phyloP scores from a whole-genome alignment of 495 filamentous ascomycete genomes.

The Talaromyces wortmannii region DNA sequence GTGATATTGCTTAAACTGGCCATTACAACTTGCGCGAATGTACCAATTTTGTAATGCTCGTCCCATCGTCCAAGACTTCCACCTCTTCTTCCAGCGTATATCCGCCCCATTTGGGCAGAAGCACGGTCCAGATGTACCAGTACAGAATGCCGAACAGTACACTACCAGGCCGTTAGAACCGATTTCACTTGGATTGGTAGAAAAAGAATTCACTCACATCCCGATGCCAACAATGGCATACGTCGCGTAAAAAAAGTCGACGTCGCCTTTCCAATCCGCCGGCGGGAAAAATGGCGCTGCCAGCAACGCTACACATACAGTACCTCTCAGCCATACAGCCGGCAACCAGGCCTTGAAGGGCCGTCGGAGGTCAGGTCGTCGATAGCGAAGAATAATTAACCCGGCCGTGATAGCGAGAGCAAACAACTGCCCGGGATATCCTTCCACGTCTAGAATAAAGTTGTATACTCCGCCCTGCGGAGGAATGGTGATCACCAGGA shows the following conservation, averaged over 20 bases:
- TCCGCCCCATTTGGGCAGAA: slow-evolving; percentile 50
- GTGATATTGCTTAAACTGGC: too few species aligned
- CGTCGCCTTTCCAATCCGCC: slow-evolving; percentile 42
- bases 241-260: slow-evolving; percentile 60
- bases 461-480: slow-evolving; percentile 61
- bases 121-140: slow-evolving; percentile 64
- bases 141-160: slow-evolving; percentile 56
- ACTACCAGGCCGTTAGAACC: slow-evolving; percentile 22
- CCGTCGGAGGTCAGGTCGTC: slow-evolving; percentile 52
- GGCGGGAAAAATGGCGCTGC: slow-evolving; percentile 34
- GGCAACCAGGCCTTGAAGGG: slow-evolving; percentile 62
- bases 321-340: slow-evolving; percentile 31
- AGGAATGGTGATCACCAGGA: slow-evolving; percentile 58
- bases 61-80: slow-evolving; percentile 53
- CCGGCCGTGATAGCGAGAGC: slow-evolving; percentile 53
- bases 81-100: slow-evolving; percentile 55
- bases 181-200: neutral
- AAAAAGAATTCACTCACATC: slow-evolving; percentile 45
- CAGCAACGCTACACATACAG: slow-evolving; percentile 24
- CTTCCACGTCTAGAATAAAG: slow-evolving; percentile 69
- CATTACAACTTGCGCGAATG: neutral
- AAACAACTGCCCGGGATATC: slow-evolving; percentile 59
- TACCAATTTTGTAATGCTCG: slow-evolving; percentile 50
- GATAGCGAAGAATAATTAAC: slow-evolving; percentile 53
- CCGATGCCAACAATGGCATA: slow-evolving; percentile 66